Conservation (phyloP, 345 rosid genomes). For the Lumnitzera racemosa region DNA sequence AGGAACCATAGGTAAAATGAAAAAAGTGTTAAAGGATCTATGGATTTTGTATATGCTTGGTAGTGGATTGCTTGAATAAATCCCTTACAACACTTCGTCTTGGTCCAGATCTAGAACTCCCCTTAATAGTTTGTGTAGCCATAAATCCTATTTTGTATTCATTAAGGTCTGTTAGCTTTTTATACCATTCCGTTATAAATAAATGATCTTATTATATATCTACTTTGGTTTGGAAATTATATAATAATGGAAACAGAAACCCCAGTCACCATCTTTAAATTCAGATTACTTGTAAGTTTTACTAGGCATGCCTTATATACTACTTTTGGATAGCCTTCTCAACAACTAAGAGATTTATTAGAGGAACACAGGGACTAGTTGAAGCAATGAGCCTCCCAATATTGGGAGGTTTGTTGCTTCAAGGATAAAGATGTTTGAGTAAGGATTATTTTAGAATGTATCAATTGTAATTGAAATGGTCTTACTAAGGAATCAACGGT, state of each 20-base stretch:
- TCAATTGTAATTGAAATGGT: too few species aligned
- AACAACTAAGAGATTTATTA: constrained; percentile 3
- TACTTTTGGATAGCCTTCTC: not conserved
- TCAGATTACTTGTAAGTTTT: constrained; percentile 14
- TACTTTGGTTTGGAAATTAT: constrained; percentile 14
- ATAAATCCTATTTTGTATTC: constrained; percentile 3
- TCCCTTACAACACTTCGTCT: not conserved
- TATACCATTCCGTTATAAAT: constrained; percentile 13
- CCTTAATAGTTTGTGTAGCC: not conserved
- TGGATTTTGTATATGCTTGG: too few species aligned
- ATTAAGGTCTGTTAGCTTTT: constrained; percentile 10
- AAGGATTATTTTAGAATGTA: too few species aligned
- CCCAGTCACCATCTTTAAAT: constrained; percentile 12
- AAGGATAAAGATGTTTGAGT: too few species aligned
- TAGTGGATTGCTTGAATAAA: too few species aligned
- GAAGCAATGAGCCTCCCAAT: not conserved
- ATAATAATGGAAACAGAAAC: constrained; percentile 16
- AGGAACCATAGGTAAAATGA: too few species aligned
- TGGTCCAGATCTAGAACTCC: not conserved
- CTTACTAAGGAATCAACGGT: too few species aligned
- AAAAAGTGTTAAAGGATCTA: too few species aligned
- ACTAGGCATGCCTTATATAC: constrained; percentile 1
- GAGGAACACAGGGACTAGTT: constrained; percentile 6
- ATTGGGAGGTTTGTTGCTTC: too few species aligned
- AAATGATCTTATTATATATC: constrained; percentile 12